Evolutionary conservation across 495 filamentous ascomycete species (phyloP), one percentile per base, ranked within the genome.

Genomic region (Bombardia bombarda): DNA sequence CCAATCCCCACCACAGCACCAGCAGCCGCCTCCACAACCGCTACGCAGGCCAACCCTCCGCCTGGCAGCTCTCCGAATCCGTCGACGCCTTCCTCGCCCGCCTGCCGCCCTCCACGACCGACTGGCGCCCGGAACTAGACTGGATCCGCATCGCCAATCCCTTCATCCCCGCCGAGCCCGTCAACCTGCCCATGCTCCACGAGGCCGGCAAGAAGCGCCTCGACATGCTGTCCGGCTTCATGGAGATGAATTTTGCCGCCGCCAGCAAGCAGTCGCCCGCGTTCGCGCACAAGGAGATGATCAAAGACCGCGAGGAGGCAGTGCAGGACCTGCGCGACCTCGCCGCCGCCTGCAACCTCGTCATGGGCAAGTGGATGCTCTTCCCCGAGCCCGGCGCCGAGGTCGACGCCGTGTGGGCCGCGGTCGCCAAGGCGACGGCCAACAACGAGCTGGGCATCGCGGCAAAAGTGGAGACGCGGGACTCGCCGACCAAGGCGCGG

Each of bases 91-190:
- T 93, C 47, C 57, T 89, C 3, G 45, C 60, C 3, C 80, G 86
- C 10, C 65, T 87, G 0, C 78, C 81, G 4, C 86, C 83, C 1
- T 75, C 75, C 3, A 79, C 66, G 5, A 82, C 80, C 1, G 47
- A 55, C 7, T 18, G 44, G 18, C 53, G 51, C 2, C 43, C 42
- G 1, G 45, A 46, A 3, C 68, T 72, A 1, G 72, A 71, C 1
- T 92, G 85, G 82, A 83, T 93, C 30, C 83, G 70, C 65, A 70
- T 81, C 42, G 63, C 59, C 13, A 82, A 83, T 52, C 81, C 82
- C 0, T 60, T 54, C 37, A 53, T 60, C 12, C 49, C 53, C 3
- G 12, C 12, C 7, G 3, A 6, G 12, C 21, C n/a, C 30, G 20
- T 16, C 35, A 43, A 30, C 6, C 55, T 71, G 16, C 42, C 16